Base-by-base conservation (phyloP, 352 stramenopile genomes). In the Pythium aphanidermatum region DNA sequence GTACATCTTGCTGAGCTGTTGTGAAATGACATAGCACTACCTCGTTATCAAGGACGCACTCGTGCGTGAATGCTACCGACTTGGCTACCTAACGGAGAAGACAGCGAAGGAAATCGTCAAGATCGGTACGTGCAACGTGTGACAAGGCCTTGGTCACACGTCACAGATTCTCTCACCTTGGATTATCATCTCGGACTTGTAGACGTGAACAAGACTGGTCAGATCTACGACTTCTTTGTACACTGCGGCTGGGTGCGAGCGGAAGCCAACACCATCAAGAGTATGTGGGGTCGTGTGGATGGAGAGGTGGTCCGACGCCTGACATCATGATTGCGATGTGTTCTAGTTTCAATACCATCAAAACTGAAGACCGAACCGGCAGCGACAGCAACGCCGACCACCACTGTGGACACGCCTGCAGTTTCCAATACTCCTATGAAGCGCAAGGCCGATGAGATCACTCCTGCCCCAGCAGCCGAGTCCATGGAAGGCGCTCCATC, bases 11-110 rank as follows among this genome's bases (percentile, higher is more conserved):
- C 33, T 54, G 8, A 31, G 7, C 17, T 46, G 2, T 17, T 39
- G 29, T 39, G 30, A 34, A 35, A 13, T 51, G 24, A 38, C 17
- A 35, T 42, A 90, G 63, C 86, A 96, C 58, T 98, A 98, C 67
- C 60, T 97, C 36, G 79, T 97, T 46, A 95, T 97, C 45, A 98
- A 98, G 63, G 95, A 95, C 28, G 92, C 83, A 12, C 55, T 98
- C 13, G 86, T 98, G 62, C 82, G 85, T 59, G 74, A 96, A 69
- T 78, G 79, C 65, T 85, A 82, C 55, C 61, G 74, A 40, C 60
- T 90, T 39, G 73, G 83, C 31, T 77, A 92, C 52, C 42, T 91
- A 46, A 79, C 73, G 20, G 74, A 86, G 59, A 74, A 83, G 39
- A 82, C 71, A 35, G 77, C 80, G 17, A 86, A 84, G 53, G 79